A percentile compares a stretch with the other conserved stretches of the same genome.
These are phyloP conservation scores for Cruciata laevipes DNA, from an alignment of 257 asterid species.

Conservation along the genomic window DNA sequence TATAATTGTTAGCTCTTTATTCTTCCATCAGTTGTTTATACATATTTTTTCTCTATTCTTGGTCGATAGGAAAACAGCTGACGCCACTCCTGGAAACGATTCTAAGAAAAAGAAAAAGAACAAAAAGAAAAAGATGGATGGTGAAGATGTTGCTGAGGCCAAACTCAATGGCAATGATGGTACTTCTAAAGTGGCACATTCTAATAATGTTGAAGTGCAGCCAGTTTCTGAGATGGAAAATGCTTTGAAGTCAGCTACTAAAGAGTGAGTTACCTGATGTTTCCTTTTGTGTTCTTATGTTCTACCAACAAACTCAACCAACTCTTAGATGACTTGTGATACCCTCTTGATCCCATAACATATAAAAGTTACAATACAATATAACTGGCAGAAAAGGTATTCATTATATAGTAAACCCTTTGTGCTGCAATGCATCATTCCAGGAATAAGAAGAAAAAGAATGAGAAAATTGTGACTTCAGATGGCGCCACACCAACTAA, in stretches of 20 bases:
- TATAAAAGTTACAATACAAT: not conserved
- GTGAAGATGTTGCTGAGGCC: constrained; percentile 28
- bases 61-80: constrained; percentile 10
- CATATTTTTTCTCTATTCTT: not conserved
- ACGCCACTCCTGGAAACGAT: constrained; percentile 23
- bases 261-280: constrained; percentile 43
- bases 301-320: not conserved
- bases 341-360: not conserved
- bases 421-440: not conserved
- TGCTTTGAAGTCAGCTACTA: constrained; percentile 33
- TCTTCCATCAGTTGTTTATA: not conserved
- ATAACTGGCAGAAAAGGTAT: not conserved
- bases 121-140: constrained; percentile 48
- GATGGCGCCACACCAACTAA: constrained; percentile 27
- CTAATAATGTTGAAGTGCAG: constrained; percentile 23
- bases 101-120: constrained; percentile 47
- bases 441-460: constrained; percentile 41
- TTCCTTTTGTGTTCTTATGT: not conserved
- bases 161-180: constrained; percentile 22
- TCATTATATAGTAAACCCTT: not conserved
- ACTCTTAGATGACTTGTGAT: not conserved
- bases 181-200: constrained; percentile 11
- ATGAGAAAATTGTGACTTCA: constrained; percentile 30
- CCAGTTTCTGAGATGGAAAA: constrained; percentile 35
- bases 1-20: no score